Evolutionary conservation across 306 rosid species (phyloP), one percentile per base, ranked within the genome.

Genomic region (Fragaria ananassa): DNA sequence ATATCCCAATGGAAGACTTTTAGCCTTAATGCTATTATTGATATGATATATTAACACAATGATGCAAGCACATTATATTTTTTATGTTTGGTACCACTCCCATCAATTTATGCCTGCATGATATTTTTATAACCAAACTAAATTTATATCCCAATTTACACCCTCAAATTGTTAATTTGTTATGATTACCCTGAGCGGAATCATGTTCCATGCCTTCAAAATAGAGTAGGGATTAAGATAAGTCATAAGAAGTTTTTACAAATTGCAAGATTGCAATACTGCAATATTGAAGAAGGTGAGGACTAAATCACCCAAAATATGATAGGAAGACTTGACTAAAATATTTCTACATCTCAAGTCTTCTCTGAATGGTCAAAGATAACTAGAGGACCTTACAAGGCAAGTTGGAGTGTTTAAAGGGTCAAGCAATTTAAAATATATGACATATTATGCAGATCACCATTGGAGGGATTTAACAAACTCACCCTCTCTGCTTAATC

Each of bases 331-430:
- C 78, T 44, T 74, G 78, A 60, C 58, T 25, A 15, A 46, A 14
- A 72, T 34, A 53, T 71, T 12, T 35, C 8, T 8, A 57, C 76
- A 41, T 23, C 76, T 13, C 57, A 74, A 44, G 78, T 60, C 78
- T 42, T 74, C 70, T 60, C n/a, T 61, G 21, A 23, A 74, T 27
- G 37, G 69, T 74, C 57, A 74, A 29, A 5, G 39, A 13, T 6
- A 27, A 74, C 47, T 17, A 42, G 64, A 41, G 31, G 58, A 44
- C 77, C 29, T 60, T 58, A 29, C 57, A 44, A 6, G 70, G 8
- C 77, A 60, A 6, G 45, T 5, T 44, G 19, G 70, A 58, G 69
- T 60, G 70, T 34, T 27, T 27, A 9, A 27, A 10, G 58, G 69
- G 70, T 37, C 45, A 6, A 44, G 57, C 42, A 41, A 6, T 44